A percentile compares a stretch with the other conserved stretches of the same genome.
Evolutionary conservation across 148 eudicot genomes (phyloP).

Genomic region (Rhododendron henanense): DNA sequence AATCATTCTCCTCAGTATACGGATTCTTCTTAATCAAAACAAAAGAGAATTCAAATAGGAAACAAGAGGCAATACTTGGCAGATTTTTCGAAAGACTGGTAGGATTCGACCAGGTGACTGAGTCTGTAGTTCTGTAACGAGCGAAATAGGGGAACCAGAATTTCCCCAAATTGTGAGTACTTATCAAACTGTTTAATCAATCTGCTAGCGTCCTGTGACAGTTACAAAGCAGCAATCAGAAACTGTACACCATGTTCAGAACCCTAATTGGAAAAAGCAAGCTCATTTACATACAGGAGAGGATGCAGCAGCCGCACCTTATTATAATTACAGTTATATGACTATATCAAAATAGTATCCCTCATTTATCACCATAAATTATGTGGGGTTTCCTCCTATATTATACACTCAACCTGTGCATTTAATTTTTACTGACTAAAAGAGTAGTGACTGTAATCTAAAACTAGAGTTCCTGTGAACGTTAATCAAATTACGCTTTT

Average conservation of each 20-base stretch:
- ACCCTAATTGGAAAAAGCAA: slow-evolving; percentile 15
- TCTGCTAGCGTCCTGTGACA: slow-evolving; percentile 63
- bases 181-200: slow-evolving; percentile 55
- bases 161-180: slow-evolving; percentile 49
- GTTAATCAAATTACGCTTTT: not conserved
- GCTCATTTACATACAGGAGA: not conserved
- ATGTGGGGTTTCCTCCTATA: not conserved
- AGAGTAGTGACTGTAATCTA: not conserved
- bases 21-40: not conserved
- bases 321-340: not conserved
- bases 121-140: slow-evolving; percentile 72
- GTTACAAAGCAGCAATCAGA: slow-evolving; percentile 7
- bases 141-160: slow-evolving; percentile 61
- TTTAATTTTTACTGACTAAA: not conserved
- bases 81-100: slow-evolving; percentile 77
- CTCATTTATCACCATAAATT: not conserved
- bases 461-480: not conserved
- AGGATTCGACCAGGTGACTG: slow-evolving; percentile 67
- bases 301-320: not conserved
- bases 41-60: not conserved
- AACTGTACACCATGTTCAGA: not conserved
- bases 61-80: slow-evolving; percentile 53
- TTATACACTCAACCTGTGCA: not conserved
- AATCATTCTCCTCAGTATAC: not conserved
- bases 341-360: not conserved